Evolutionary conservation across 2,329 filamentous ascomycete genomes (phyloP).

Genomic region (Alternaria gaisen): DNA sequence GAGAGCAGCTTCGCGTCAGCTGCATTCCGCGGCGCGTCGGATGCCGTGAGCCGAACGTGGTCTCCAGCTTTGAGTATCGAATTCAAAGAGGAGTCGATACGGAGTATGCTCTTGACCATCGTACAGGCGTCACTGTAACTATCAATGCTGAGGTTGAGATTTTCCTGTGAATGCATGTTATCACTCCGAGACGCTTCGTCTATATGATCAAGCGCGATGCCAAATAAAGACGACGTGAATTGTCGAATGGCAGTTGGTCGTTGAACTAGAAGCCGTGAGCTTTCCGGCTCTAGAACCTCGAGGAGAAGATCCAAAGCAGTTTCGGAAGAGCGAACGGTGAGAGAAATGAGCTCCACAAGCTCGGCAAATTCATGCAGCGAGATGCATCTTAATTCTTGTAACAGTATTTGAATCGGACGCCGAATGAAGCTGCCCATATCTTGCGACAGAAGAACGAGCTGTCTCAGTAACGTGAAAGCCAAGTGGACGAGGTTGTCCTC

Average conservation of each 20-base stretch:
- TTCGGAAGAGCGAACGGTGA: background rate
- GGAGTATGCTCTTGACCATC: background rate
- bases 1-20: slow-evolving; percentile 38
- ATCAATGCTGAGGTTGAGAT: slow-evolving; percentile 4
- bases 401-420: background rate
- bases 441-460: background rate
- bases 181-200: slow-evolving; percentile 41
- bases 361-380: background rate
- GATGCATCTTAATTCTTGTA: background rate
- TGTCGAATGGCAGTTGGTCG: slow-evolving; percentile 33
- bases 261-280: background rate
- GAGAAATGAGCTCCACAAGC: background rate
- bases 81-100: background rate
- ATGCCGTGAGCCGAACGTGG: slow-evolving; percentile 49
- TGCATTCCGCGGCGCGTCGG: slow-evolving; percentile 45
- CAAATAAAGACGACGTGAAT: slow-evolving; percentile 47
- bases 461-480: background rate
- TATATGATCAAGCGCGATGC: slow-evolving; percentile 54
- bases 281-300: background rate
- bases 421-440: background rate
- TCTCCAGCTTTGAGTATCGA: slow-evolving; percentile 28
- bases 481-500: background rate
- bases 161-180: slow-evolving; percentile 17
- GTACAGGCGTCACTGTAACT: background rate
- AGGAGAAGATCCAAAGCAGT: background rate